phyloP scores from a whole-genome alignment of 1,284 basidiomycete genomes.

The Heterobasidion occidentale region DNA sequence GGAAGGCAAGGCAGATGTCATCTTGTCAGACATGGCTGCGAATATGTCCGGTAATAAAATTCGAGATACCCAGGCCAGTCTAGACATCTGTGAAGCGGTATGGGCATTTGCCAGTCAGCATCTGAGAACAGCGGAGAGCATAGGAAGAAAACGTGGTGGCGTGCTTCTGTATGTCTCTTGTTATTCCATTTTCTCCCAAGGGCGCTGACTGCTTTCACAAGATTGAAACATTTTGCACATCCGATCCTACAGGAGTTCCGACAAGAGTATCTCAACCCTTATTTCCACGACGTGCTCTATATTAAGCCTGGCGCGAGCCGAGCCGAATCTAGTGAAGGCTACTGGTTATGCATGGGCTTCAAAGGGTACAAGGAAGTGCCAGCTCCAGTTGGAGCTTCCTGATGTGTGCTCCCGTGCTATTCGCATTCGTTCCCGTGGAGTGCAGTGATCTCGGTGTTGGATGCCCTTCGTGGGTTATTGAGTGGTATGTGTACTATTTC shows the following conservation, averaged over 20 bases:
- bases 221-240: conserved; percentile 70
- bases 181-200: not conserved
- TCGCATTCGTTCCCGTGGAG: no score
- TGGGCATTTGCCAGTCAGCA: conserved; percentile 51
- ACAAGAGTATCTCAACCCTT: conserved; percentile 37
- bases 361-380: conserved; percentile 1
- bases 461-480: no score
- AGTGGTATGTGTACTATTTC: no score
- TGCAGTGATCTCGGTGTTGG: no score
- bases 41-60: conserved; percentile 59
- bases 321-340: conserved; percentile 62
- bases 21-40: conserved; percentile 74
- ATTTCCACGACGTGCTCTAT: conserved; percentile 50
- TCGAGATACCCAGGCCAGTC: conserved; percentile 50
- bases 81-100: conserved; percentile 58
- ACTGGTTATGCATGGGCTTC: conserved; percentile 65
- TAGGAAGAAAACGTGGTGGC: conserved; percentile 40
- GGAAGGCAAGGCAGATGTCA: conserved; percentile 53
- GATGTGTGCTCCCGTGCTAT: no score
- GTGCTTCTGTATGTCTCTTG: conserved; percentile 52
- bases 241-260: conserved; percentile 53
- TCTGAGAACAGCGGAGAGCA: conserved; percentile 36
- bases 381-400: no score
- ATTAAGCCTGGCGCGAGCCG: conserved; percentile 67
- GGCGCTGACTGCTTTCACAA: conserved; percentile 19